phyloP scores from a whole-genome alignment of 75 land plant genomes.

The Cryptomeria japonica region DNA sequence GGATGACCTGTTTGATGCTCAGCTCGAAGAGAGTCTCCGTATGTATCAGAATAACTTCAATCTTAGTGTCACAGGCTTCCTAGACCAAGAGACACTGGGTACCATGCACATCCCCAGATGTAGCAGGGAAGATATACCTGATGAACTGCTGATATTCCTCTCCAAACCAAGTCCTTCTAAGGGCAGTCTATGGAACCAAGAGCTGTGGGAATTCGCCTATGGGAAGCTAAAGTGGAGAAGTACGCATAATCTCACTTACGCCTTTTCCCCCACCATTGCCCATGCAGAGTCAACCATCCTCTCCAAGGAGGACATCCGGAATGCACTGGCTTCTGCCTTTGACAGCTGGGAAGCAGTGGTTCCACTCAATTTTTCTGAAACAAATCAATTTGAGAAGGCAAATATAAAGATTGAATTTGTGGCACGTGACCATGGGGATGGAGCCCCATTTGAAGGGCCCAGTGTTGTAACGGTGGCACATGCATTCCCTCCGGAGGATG shows the following conservation, averaged over 20 bases:
- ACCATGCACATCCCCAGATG: slow-evolving; percentile 22
- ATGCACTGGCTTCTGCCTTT: slow-evolving; percentile 24
- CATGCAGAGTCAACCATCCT: neutral
- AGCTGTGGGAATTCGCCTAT: too few species aligned
- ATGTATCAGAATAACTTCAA: slow-evolving; percentile 26
- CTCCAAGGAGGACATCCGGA: slow-evolving; percentile 1
- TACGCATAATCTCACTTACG: neutral
- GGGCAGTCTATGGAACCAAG: too few species aligned
- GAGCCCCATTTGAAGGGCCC: slow-evolving; percentile 33
- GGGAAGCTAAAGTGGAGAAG: neutral
- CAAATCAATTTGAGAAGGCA: neutral
- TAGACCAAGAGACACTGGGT: slow-evolving; percentile 20
- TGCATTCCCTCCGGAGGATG: slow-evolving; percentile 40
- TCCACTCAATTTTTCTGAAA: slow-evolving; percentile 29
- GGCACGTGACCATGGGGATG: slow-evolving; percentile 32
- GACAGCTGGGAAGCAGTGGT: slow-evolving; percentile 24
- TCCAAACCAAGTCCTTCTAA: too few species aligned
- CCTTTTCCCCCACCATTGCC: neutral
- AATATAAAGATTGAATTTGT: slow-evolving; percentile 31
- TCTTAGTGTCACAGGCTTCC: slow-evolving; percentile 12
- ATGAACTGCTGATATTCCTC: neutral
- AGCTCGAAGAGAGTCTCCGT: slow-evolving; percentile 12
- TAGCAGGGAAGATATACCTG: slow-evolving; percentile 26
- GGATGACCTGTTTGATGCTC: slow-evolving; percentile 11
- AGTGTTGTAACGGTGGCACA: slow-evolving; percentile 30